phyloP scores from a whole-genome alignment of 2,329 filamentous ascomycete species.

The Ophiostoma perfectum region DNA sequence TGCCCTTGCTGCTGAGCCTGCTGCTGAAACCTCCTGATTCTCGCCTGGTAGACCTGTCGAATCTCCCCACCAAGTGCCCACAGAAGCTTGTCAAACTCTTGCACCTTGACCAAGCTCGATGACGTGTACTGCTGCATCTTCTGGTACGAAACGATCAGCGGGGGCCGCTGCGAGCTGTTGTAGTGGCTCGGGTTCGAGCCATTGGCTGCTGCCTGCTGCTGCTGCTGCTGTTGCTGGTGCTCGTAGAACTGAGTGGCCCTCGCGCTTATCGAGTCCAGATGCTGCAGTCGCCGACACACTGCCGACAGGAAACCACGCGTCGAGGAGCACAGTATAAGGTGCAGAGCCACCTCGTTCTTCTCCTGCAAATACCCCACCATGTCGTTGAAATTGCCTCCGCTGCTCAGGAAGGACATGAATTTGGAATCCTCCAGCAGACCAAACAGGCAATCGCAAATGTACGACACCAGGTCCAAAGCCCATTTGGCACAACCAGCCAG shows the following conservation, averaged over 20 bases:
- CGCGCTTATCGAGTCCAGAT: constrained; percentile 48
- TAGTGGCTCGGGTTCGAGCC: background rate
- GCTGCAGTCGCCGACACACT: constrained; percentile 57
- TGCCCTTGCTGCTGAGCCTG: constrained; percentile 32
- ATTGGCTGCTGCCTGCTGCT: constrained; percentile 31
- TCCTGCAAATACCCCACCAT: constrained; percentile 48
- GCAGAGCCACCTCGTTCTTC: constrained; percentile 54
- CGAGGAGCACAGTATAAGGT: constrained; percentile 66
- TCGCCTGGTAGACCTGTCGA: constrained; percentile 45
- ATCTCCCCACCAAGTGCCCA: constrained; percentile 45
- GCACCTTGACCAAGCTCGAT: constrained; percentile 50
- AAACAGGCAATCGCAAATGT: constrained; percentile 56
- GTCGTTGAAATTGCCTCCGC: constrained; percentile 40
- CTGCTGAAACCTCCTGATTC: constrained; percentile 32
- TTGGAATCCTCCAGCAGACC: constrained; percentile 48
- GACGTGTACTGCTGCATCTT: constrained; percentile 49
- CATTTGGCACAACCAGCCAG: constrained; percentile 72
- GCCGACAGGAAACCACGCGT: constrained; percentile 67
- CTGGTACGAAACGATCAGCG: constrained; percentile 53
- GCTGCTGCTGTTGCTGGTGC: constrained; percentile 33
- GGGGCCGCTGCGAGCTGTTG: constrained; percentile 35
- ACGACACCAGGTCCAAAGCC: constrained; percentile 65
- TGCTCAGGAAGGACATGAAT: constrained; percentile 46
- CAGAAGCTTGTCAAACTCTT: constrained; percentile 59
- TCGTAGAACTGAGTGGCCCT: constrained; percentile 50